These are phyloP conservation scores for Ambrosia artemisiifolia DNA, from an alignment of 129 eudicot genomes.

Conservation along the genomic window DNA sequence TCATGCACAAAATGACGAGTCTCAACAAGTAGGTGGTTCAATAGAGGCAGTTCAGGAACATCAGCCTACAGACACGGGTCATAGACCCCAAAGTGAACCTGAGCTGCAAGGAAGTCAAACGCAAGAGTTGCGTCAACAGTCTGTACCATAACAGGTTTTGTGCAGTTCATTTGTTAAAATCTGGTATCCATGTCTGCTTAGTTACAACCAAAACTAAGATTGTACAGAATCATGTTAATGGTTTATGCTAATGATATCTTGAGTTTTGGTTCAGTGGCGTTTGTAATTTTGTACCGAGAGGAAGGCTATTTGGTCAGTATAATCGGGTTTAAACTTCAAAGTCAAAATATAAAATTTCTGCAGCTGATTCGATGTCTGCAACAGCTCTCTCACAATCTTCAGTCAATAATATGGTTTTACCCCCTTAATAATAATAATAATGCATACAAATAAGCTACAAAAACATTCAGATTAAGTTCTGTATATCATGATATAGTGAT, in stretches of 20 bases:
- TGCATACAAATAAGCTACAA: too few relatives aligned
- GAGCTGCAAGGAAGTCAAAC: constrained; percentile 22
- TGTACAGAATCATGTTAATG: constrained; percentile 8
- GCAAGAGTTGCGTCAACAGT: constrained; percentile 10
- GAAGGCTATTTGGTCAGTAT: not conserved
- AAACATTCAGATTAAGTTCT: too few relatives aligned
- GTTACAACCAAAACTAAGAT: constrained; percentile 1
- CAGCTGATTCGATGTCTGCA: too few relatives aligned
- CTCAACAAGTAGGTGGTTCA: constrained; percentile 30
- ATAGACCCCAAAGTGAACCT: constrained; percentile 25
- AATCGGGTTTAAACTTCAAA: too few relatives aligned
- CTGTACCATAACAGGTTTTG: constrained; percentile 2
- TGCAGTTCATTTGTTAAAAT: not conserved
- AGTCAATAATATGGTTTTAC: too few relatives aligned
- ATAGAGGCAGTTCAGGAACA: constrained; percentile 29
- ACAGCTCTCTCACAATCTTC: too few relatives aligned
- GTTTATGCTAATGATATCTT: constrained; percentile 7
- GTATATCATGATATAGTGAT: too few relatives aligned
- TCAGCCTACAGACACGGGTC: constrained; percentile 31
- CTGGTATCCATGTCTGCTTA: not conserved
- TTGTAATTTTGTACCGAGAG: not conserved
- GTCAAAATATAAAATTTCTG: too few relatives aligned
- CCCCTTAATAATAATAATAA: too few relatives aligned
- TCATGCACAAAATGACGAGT: constrained; percentile 24
- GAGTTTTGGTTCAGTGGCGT: not conserved